A percentile compares a stretch with the other conserved stretches of the same genome.
Evolutionary conservation across 495 filamentous ascomycete species (phyloP).

Genomic region (Penicillium mononematosum): DNA sequence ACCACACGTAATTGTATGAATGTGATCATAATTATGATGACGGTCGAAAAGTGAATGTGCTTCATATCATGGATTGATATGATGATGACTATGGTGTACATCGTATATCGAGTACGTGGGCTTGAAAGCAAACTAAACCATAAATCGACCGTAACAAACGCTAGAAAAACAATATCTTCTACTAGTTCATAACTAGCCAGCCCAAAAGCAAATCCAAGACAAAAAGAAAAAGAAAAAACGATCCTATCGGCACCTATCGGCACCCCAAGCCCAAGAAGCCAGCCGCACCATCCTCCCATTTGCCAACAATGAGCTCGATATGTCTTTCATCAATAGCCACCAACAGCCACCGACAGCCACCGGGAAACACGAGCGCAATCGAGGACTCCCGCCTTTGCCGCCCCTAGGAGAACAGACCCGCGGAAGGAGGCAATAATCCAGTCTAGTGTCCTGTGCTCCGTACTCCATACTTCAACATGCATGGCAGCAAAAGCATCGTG

Average conservation of each 20-base stretch:
- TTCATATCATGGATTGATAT: not conserved
- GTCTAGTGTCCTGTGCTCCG: not conserved
- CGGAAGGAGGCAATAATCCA: not conserved
- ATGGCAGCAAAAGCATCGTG: not conserved
- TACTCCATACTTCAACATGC: not conserved
- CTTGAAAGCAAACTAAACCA: not conserved
- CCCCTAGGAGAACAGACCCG: not conserved
- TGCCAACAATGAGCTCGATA: not conserved
- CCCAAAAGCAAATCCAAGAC: constrained; percentile 1
- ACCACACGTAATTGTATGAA: not conserved
- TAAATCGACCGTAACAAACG: constrained; percentile 1
- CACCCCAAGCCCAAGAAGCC: not conserved
- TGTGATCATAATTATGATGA: not conserved
- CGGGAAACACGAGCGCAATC: constrained; percentile 12
- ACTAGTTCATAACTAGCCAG: not conserved
- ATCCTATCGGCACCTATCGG: not conserved
- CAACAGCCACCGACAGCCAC: not conserved
- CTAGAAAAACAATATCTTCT: not conserved
- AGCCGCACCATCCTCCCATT: not conserved
- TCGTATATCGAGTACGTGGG: not conserved
- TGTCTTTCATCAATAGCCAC: not conserved
- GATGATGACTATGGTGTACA: not conserved
- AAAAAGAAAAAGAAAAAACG: not conserved
- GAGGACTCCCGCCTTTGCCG: not conserved
- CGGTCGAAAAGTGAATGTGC: not conserved